Conservation (phyloP, 192 early-diverging fungal genomes). For the Linnemannia elongata region DNA sequence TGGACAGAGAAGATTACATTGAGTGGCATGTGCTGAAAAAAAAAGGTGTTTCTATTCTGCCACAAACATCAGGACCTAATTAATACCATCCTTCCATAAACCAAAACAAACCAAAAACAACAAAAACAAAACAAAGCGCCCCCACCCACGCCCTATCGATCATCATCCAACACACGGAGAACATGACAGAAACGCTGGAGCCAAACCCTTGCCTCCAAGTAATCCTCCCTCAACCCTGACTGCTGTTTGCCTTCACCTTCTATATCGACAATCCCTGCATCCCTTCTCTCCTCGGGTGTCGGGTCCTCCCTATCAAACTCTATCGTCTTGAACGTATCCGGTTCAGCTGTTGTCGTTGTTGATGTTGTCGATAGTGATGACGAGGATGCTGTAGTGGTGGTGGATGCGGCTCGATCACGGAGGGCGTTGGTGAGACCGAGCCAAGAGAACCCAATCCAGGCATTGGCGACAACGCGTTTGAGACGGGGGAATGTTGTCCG, state of each 20-base stretch:
- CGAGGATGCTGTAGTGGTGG: neutral
- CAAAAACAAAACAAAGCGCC: neutral
- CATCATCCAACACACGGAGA: neutral
- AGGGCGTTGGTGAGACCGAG: neutral
- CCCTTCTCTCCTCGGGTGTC: neutral
- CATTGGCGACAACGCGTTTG: neutral
- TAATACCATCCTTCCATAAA: no score
- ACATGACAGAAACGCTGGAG: neutral
- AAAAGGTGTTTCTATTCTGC: neutral
- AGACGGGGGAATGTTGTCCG: neutral
- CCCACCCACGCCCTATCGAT: neutral
- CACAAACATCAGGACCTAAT: no score
- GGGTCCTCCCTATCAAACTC: neutral
- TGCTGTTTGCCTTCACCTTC: neutral
- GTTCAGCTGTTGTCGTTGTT: neutral
- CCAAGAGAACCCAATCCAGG: neutral
- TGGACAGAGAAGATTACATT: neutral
- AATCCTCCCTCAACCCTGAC: neutral
- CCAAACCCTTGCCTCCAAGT: neutral
- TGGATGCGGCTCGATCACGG: neutral
- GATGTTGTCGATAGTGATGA: neutral
- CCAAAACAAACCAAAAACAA: neutral
- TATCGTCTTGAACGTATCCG: neutral
- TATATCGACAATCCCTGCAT: neutral
- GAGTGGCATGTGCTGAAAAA: neutral